These are phyloP conservation scores for Dryas integrifolia DNA, from an alignment of 331 rosid species.

Conservation along the genomic window DNA sequence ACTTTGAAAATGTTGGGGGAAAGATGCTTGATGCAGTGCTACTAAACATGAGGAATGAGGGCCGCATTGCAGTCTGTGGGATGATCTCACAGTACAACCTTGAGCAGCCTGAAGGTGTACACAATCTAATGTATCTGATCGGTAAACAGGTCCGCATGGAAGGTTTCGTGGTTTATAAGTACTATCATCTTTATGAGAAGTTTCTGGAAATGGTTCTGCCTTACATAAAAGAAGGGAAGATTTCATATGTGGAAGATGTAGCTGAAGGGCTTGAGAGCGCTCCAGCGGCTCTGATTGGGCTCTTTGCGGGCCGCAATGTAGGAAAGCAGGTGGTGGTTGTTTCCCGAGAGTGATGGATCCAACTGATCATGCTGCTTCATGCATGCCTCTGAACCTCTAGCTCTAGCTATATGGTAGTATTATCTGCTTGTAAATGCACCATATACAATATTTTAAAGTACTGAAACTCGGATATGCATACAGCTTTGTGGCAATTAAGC, in stretches of 20 bases:
- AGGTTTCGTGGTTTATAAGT: slow-evolving; percentile 3
- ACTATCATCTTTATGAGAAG: slow-evolving; percentile 11
- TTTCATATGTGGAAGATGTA: slow-evolving; percentile 15
- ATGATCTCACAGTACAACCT: slow-evolving; percentile 34
- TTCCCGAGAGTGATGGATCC: neutral
- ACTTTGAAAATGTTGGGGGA: slow-evolving; percentile 29
- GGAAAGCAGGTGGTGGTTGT: slow-evolving; percentile 15
- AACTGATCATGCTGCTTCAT: neutral
- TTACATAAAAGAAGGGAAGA: slow-evolving; percentile 1
- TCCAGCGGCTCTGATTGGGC: slow-evolving; percentile 17
- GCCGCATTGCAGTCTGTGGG: slow-evolving; percentile 21
- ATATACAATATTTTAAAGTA: no score
- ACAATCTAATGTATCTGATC: neutral
- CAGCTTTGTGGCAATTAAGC: no score
- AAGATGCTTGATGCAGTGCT: slow-evolving; percentile 27
- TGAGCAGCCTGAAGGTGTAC: slow-evolving; percentile 15
- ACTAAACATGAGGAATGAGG: slow-evolving; percentile 11
- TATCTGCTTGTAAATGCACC: no score
- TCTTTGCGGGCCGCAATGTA: slow-evolving; percentile 11
- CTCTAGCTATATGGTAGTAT: neutral
- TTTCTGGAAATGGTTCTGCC: slow-evolving; percentile 14
- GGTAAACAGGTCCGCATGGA: neutral
- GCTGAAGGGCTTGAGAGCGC: slow-evolving; percentile 16
- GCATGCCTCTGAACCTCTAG: neutral
- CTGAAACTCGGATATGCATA: no score